phyloP scores from a whole-genome alignment of 768 basidiomycete species.

The Zangia roseola region DNA sequence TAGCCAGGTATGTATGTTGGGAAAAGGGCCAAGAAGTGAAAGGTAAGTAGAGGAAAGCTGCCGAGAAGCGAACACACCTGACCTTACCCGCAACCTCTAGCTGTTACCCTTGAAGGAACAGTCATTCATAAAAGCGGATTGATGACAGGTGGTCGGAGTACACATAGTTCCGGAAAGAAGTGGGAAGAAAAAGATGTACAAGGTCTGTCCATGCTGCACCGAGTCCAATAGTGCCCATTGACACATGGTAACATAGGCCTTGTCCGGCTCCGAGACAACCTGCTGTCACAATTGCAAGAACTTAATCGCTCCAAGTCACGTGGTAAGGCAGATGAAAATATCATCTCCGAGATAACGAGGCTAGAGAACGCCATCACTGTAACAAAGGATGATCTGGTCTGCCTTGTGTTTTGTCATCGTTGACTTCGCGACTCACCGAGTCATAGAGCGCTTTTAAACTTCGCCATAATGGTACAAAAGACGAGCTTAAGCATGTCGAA shows the following conservation, averaged over 20 bases:
- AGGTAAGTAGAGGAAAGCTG: conserved; percentile 65
- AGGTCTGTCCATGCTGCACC: conserved; percentile 42
- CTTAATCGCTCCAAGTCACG: conserved; percentile 82
- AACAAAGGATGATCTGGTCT: conserved; percentile 79
- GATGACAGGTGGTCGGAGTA: conserved; percentile 92
- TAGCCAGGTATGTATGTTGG: conserved; percentile 88
- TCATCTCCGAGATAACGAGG: conserved; percentile 73
- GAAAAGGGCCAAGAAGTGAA: conserved; percentile 97
- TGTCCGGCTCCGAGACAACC: conserved; percentile 63
- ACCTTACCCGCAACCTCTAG: conserved; percentile 38
- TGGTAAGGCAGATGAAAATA: conserved; percentile 78
- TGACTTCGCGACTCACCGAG: background rate
- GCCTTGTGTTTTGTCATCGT: conserved; percentile 12
- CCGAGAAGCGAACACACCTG: background rate
- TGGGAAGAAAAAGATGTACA: conserved; percentile 96
- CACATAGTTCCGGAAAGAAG: conserved; percentile 73
- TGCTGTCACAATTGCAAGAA: conserved; percentile 76
- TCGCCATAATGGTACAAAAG: conserved; percentile 73
- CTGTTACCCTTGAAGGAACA: conserved; percentile 95
- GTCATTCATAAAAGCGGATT: conserved; percentile 96
- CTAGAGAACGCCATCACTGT: conserved; percentile 76
- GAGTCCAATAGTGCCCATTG: conserved; percentile 25
- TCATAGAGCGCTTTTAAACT: conserved; percentile 70
- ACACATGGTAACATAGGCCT: conserved; percentile 35
- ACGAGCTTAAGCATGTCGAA: conserved; percentile 81